Conservation (phyloP, 352 stramenopile genomes). For the Peronospora belbahrii region DNA sequence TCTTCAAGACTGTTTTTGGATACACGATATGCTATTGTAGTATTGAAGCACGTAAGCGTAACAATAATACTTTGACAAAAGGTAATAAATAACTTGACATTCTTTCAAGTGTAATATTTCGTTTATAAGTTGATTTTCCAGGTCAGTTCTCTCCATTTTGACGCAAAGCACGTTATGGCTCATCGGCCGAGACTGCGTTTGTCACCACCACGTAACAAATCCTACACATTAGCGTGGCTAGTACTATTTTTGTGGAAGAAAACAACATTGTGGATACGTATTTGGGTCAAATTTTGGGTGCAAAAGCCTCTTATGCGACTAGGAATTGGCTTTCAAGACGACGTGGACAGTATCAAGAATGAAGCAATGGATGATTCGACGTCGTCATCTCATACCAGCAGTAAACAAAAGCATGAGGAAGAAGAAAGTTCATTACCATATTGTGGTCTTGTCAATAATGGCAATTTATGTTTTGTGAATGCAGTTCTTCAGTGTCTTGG, state of each 20-base stretch:
- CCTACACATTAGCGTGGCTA: constrained; percentile 19
- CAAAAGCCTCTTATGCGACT: constrained; percentile 29
- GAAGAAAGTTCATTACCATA: constrained; percentile 13
- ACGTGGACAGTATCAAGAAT: constrained; percentile 12
- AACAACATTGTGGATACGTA: constrained; percentile 21
- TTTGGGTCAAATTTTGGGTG: constrained; percentile 25
- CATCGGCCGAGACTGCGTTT: constrained; percentile 4
- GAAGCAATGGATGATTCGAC: background rate
- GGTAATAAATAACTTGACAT: too few species aligned
- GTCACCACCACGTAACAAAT: constrained; percentile 4
- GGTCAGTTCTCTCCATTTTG: too few species aligned
- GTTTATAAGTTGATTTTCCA: too few species aligned
- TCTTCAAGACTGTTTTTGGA: too few species aligned
- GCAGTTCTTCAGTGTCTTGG: constrained; percentile 63
- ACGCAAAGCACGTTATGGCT: constrained; percentile 3
- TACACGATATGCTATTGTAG: too few species aligned
- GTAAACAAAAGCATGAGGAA: background rate
- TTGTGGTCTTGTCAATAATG: constrained; percentile 54
- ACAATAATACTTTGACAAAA: too few species aligned
- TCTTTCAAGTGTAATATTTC: too few species aligned
- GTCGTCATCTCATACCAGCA: background rate
- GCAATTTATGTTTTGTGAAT: constrained; percentile 75
- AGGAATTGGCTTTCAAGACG: constrained; percentile 12
- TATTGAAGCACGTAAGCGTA: too few species aligned
- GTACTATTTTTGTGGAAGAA: constrained; percentile 28